phyloP scores from a whole-genome alignment of 2,329 filamentous ascomycete species.

The Venturia aucupariae region DNA sequence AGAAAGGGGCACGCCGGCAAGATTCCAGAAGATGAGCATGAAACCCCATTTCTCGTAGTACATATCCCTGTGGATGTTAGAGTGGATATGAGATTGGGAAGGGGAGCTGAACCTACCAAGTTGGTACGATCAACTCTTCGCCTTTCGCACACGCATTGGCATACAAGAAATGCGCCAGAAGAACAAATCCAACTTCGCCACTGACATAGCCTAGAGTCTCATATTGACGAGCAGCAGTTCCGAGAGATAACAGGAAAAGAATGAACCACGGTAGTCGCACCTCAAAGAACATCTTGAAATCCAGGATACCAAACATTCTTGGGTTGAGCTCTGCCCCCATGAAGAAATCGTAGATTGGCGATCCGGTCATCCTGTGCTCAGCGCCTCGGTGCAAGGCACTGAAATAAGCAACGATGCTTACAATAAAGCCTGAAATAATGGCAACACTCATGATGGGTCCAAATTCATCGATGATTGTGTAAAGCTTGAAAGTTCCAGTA shows the following conservation, averaged over 20 bases:
- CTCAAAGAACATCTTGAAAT: slow-evolving; percentile 95
- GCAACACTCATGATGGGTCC: slow-evolving; percentile 87
- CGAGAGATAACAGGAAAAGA: slow-evolving; percentile 67
- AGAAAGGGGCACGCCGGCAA: slow-evolving; percentile 79
- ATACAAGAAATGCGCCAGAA: slow-evolving; percentile 87
- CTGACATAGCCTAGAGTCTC: slow-evolving; percentile 79
- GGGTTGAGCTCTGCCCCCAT: slow-evolving; percentile 85
- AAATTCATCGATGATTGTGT: slow-evolving; percentile 91
- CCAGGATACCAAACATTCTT: slow-evolving; percentile 71
- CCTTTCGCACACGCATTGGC: slow-evolving; percentile 88
- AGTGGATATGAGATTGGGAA: not conserved
- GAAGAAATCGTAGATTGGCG: slow-evolving; percentile 78
- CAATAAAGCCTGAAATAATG: slow-evolving; percentile 80
- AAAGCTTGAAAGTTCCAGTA: slow-evolving; percentile 76
- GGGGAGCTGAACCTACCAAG: slow-evolving; percentile 47
- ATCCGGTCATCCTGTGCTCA: slow-evolving; percentile 85
- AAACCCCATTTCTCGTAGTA: slow-evolving; percentile 96
- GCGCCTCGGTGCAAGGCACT: slow-evolving; percentile 73
- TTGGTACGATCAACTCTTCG: slow-evolving; percentile 81
- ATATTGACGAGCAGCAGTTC: slow-evolving; percentile 71
- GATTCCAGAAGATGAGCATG: slow-evolving; percentile 97
- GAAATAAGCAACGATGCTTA: slow-evolving; percentile 75
- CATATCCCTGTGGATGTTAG: slow-evolving; percentile 58
- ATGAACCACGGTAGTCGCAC: slow-evolving; percentile 91
- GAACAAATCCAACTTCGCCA: slow-evolving; percentile 71